Percentiles rank a stretch among this genome's conserved stretches.
Evolutionary conservation across 495 filamentous ascomycete species (phyloP).

Genomic region (Filosporella fistucella): DNA sequence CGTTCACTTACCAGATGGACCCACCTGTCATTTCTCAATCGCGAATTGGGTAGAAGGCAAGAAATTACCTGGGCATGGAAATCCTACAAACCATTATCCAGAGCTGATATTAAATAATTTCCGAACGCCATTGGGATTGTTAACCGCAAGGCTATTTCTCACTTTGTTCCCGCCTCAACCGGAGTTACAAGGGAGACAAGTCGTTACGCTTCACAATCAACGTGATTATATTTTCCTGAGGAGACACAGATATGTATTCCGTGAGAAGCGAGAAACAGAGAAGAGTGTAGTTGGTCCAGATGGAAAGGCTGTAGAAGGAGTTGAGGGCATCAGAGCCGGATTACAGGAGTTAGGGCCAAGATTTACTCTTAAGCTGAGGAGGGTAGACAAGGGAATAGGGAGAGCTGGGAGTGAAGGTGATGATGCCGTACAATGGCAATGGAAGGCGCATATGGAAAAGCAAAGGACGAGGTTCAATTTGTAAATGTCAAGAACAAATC

Average conservation of each 20-base stretch:
- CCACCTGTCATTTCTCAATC: constrained; percentile 83
- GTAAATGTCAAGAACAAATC: constrained; percentile 32
- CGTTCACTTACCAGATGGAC: constrained; percentile 76
- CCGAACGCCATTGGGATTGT: constrained; percentile 82
- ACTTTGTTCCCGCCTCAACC: constrained; percentile 78
- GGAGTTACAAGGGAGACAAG: constrained; percentile 78
- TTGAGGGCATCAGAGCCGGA: constrained; percentile 77
- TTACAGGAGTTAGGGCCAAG: constrained; percentile 82
- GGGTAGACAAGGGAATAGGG: constrained; percentile 88
- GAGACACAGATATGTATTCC: constrained; percentile 86
- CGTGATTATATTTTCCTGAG: constrained; percentile 94
- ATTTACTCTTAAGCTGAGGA: constrained; percentile 82
- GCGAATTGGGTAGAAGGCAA: constrained; percentile 83
- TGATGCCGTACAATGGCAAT: constrained; percentile 75
- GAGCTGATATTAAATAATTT: constrained; percentile 96
- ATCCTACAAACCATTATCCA: constrained; percentile 82
- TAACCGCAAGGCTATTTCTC: constrained; percentile 84
- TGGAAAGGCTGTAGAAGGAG: constrained; percentile 79
- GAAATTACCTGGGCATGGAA: constrained; percentile 81
- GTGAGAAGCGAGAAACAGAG: constrained; percentile 78
- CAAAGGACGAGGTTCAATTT: constrained; percentile 87
- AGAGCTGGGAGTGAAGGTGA: constrained; percentile 68
- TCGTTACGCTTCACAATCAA: constrained; percentile 91
- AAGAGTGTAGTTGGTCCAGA: constrained; percentile 81
- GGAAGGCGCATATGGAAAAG: constrained; percentile 93